These are phyloP conservation scores for Trichodelitschia bisporula DNA, from an alignment of 495 filamentous ascomycete genomes.

Conservation along the genomic window DNA sequence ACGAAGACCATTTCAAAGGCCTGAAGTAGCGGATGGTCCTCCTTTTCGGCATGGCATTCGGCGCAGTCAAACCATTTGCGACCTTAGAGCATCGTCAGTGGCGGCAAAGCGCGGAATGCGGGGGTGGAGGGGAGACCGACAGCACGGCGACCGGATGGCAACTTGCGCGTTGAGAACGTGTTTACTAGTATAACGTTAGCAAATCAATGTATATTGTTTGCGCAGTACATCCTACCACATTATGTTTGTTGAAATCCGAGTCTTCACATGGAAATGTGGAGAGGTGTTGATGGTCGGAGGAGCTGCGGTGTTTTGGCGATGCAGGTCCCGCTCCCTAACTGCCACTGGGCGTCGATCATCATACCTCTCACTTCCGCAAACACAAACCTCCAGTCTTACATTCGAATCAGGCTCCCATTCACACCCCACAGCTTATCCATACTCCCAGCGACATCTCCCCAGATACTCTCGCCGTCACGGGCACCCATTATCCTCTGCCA, in stretches of 20 bases:
- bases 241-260: slow-evolving; percentile 1
- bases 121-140: slow-evolving; percentile 23
- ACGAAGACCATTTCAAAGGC: slow-evolving; percentile 72
- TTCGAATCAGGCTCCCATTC: too few species aligned
- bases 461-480: too few species aligned
- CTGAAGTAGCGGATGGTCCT: slow-evolving; percentile 51
- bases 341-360: too few species aligned
- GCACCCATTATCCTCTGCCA: too few species aligned
- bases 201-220: background rate
- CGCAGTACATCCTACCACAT: slow-evolving; percentile 8
- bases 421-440: too few species aligned
- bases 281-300: too few species aligned
- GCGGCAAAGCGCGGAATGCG: background rate
- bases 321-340: too few species aligned
- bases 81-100: slow-evolving; percentile 21
- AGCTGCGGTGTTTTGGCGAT: too few species aligned
- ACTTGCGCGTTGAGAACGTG: slow-evolving; percentile 97
- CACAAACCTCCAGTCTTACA: too few species aligned
- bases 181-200: slow-evolving; percentile 31
- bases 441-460: too few species aligned
- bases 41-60: slow-evolving; percentile 66
- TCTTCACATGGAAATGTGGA: too few species aligned
- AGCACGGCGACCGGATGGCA: slow-evolving; percentile 82
- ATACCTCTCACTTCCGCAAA: too few species aligned
- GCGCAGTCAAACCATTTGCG: slow-evolving; percentile 97